A percentile compares a stretch with the other conserved stretches of the same genome.
Conservation (phyloP, 2,329 filamentous ascomycete species). For the Ophiobolus disseminans region DNA sequence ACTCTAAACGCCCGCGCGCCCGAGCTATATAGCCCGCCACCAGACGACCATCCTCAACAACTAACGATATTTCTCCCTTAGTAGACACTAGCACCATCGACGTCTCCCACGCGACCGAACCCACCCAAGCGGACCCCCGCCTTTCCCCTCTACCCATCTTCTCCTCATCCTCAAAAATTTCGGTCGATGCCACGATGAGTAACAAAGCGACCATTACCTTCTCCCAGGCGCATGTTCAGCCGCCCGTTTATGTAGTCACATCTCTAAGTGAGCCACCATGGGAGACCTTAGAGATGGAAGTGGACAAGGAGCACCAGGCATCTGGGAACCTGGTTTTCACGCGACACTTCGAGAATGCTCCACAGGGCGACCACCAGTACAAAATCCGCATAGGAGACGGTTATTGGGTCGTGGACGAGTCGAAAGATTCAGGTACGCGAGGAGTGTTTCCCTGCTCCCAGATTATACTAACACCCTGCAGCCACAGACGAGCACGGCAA, state of each 20-base stretch:
- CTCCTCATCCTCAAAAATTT: not conserved
- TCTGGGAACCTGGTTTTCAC: constrained; percentile 65
- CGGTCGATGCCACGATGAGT: constrained; percentile 25
- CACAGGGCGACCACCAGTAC: constrained; percentile 71
- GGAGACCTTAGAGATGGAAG: constrained; percentile 70
- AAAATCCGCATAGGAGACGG: constrained; percentile 73
- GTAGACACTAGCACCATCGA: constrained; percentile 18
- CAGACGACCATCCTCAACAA: constrained; percentile 27
- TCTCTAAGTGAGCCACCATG: constrained; percentile 72
- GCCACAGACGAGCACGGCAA: constrained; percentile 61
- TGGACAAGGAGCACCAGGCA: constrained; percentile 53
- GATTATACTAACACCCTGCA: constrained; percentile 37
- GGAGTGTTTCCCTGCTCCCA: not conserved
- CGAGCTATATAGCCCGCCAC: constrained; percentile 20
- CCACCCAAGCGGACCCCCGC: constrained; percentile 3
- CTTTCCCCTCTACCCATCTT: constrained; percentile 5
- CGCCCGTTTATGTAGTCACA: constrained; percentile 75
- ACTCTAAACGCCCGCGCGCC: constrained; percentile 22
- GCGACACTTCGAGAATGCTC: constrained; percentile 62
- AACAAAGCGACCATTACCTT: constrained; percentile 65
- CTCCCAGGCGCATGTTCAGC: constrained; percentile 64
- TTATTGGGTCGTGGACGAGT: constrained; percentile 72
- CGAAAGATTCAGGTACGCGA: constrained; percentile 65
- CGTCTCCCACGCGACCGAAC: constrained; percentile 19
- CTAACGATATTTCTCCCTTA: constrained; percentile 35